phyloP scores from a whole-genome alignment of 805 yeast species.

The Candida railenensis region DNA sequence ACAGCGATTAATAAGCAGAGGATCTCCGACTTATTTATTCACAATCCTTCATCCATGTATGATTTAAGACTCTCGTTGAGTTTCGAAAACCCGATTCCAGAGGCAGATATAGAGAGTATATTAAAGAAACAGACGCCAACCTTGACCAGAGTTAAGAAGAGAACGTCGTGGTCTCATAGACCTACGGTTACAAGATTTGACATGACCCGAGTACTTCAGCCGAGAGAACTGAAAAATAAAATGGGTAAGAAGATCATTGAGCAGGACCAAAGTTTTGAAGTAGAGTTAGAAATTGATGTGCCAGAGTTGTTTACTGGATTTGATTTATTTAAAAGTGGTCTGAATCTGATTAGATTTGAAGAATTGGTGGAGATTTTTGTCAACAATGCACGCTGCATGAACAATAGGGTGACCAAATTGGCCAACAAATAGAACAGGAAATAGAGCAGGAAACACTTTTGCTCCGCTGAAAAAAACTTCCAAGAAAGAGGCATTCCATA shows the following conservation, averaged over 20 bases:
- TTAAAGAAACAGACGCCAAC: constrained; percentile 52
- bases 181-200: constrained; percentile 74
- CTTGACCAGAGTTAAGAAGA: constrained; percentile 64
- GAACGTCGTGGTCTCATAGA: constrained; percentile 71
- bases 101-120: constrained; percentile 51
- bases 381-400: constrained; percentile 43
- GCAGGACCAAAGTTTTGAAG: constrained; percentile 35
- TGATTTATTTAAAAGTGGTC: constrained; percentile 38
- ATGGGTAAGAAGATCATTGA: constrained; percentile 35
- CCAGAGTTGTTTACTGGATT: constrained; percentile 40
- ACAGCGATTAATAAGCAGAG: constrained; percentile 73
- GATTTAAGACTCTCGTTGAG: constrained; percentile 77
- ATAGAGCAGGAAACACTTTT: too few relatives aligned
- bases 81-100: constrained; percentile 71
- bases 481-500: too few relatives aligned
- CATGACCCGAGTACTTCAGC: constrained; percentile 56
- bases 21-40: constrained; percentile 68
- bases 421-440: constrained; percentile 20
- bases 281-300: constrained; percentile 42
- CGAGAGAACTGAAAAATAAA: constrained; percentile 35
- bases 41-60: constrained; percentile 72
- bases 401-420: constrained; percentile 41
- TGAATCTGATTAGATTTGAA: constrained; percentile 38
- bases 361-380: constrained; percentile 45
- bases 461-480: too few relatives aligned